Percentiles rank a stretch among this genome's conserved stretches.
Evolutionary conservation across 1,284 basidiomycete genomes (phyloP).

Genomic region (Sporisorium sorghi): DNA sequence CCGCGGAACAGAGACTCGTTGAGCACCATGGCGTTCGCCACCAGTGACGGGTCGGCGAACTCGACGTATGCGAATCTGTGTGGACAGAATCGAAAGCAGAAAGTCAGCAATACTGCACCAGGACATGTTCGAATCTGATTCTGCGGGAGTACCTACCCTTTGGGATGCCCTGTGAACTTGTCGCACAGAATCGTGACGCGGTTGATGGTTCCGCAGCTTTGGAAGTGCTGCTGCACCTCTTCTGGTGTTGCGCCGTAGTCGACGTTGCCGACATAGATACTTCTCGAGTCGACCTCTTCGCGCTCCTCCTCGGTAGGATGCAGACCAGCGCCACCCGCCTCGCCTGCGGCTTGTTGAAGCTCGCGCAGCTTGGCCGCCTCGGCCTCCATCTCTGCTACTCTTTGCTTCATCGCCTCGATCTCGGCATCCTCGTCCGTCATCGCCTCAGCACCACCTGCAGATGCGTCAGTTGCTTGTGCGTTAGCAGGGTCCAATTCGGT

Average conservation of each 20-base stretch:
- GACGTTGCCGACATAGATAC: slow-evolving; percentile 97
- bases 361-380: slow-evolving; percentile 89
- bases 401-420: slow-evolving; percentile 82
- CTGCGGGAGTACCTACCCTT: slow-evolving; percentile 80
- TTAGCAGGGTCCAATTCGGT: slow-evolving; percentile 5
- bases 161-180: slow-evolving; percentile 99
- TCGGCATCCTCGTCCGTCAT: slow-evolving; percentile 69
- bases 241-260: slow-evolving; percentile 98
- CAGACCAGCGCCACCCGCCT: slow-evolving; percentile 62
- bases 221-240: slow-evolving; percentile 97
- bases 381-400: slow-evolving; percentile 81
- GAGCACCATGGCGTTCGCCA: slow-evolving; percentile 92
- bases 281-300: slow-evolving; percentile 83
- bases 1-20: slow-evolving; percentile 95
- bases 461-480: slow-evolving; percentile 6
- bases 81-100: background rate
- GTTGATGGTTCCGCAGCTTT: slow-evolving; percentile 97
- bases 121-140: too few species aligned
- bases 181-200: slow-evolving; percentile 98
- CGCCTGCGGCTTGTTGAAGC: slow-evolving; percentile 85
- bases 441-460: slow-evolving; percentile 21
- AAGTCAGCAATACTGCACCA: slow-evolving; percentile 5
- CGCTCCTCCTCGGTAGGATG: slow-evolving; percentile 68
- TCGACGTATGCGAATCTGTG: slow-evolving; percentile 98
- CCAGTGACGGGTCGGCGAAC: slow-evolving; percentile 92